Evolutionary conservation across 2,329 filamentous ascomycete species (phyloP).

Genomic region (Pseudogymnoascus sp.): DNA sequence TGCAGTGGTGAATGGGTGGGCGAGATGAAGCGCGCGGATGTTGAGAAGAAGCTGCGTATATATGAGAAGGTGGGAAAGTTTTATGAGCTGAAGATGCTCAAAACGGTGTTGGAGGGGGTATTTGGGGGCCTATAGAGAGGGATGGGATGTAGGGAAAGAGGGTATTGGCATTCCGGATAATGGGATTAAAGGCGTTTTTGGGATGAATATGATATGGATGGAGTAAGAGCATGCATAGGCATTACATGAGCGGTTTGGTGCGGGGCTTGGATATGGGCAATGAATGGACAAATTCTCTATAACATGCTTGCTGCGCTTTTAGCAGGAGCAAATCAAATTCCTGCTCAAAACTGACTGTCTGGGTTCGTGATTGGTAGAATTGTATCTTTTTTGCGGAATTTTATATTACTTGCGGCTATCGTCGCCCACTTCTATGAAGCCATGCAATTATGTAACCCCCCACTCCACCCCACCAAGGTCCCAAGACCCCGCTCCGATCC

Average conservation of each 20-base stretch:
- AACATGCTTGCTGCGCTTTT: background rate
- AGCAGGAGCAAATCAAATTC: background rate
- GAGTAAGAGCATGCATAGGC: background rate
- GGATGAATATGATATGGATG: background rate
- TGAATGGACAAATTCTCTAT: conserved; percentile 3
- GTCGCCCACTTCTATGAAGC: conserved; percentile 2
- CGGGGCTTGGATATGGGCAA: background rate
- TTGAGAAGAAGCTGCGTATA: conserved; percentile 58
- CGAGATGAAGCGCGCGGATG: conserved; percentile 58
- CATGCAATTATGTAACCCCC: conserved; percentile 6
- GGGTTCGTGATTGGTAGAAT: background rate
- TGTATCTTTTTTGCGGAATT: background rate
- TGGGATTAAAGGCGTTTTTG: conserved; percentile 5
- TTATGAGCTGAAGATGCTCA: conserved; percentile 76
- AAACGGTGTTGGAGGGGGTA: conserved; percentile 62
- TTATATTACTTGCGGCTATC: conserved; percentile 1
- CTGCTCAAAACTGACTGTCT: background rate
- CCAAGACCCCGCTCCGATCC: conserved; percentile 5
- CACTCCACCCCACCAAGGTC: conserved; percentile 1
- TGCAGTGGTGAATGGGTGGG: conserved; percentile 82
- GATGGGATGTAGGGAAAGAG: background rate
- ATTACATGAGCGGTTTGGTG: conserved; percentile 2
- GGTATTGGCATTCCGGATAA: background rate
- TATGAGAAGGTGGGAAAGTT: conserved; percentile 67
- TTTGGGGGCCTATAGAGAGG: conserved; percentile 35